Percentiles rank a stretch among this genome's conserved stretches.
phyloP scores from a whole-genome alignment of 2,329 filamentous ascomycete genomes.

The Apiospora marii region DNA sequence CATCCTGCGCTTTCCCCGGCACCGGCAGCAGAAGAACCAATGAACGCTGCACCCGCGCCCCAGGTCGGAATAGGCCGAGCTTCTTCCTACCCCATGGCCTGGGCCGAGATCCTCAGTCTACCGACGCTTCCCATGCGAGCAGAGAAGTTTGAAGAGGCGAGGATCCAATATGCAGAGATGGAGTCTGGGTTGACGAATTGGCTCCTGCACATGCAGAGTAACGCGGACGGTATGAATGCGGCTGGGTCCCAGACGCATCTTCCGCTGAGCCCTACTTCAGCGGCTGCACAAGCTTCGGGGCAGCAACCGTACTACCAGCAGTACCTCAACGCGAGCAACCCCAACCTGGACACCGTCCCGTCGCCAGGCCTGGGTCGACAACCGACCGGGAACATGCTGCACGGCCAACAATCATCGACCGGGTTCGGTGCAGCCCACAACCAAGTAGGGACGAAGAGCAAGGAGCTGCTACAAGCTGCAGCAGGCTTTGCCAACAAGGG shows the following conservation, averaged over 20 bases:
- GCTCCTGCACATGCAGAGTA: slow-evolving; percentile 55
- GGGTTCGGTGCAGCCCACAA: slow-evolving; percentile 63
- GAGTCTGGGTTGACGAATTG: slow-evolving; percentile 77
- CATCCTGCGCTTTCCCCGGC: slow-evolving; percentile 43
- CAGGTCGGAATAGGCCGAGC: slow-evolving; percentile 7
- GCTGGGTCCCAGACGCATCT: slow-evolving; percentile 29
- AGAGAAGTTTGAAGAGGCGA: slow-evolving; percentile 74
- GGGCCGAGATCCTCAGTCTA: slow-evolving; percentile 80
- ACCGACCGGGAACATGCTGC: slow-evolving; percentile 40
- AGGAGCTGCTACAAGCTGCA: slow-evolving; percentile 86
- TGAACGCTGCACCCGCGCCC: neutral
- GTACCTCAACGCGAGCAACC: slow-evolving; percentile 58
- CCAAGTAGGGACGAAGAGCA: slow-evolving; percentile 82
- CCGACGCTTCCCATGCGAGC: slow-evolving; percentile 73
- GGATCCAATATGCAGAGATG: slow-evolving; percentile 72
- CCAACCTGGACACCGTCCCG: slow-evolving; percentile 42
- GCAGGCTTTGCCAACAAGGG: slow-evolving; percentile 92
- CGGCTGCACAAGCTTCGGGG: slow-evolving; percentile 24
- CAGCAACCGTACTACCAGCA: slow-evolving; percentile 65
- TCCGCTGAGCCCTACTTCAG: slow-evolving; percentile 30
- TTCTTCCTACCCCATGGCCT: slow-evolving; percentile 54
- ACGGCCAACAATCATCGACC: slow-evolving; percentile 50
- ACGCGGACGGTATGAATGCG: slow-evolving; percentile 56
- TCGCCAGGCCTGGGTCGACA: slow-evolving; percentile 34
- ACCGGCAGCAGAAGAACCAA: slow-evolving; percentile 16